A percentile compares a stretch with the other conserved stretches of the same genome.
These are phyloP conservation scores for Fusarium neocosmosporiellum DNA, from an alignment of 2,329 filamentous ascomycete genomes.

Conservation along the genomic window DNA sequence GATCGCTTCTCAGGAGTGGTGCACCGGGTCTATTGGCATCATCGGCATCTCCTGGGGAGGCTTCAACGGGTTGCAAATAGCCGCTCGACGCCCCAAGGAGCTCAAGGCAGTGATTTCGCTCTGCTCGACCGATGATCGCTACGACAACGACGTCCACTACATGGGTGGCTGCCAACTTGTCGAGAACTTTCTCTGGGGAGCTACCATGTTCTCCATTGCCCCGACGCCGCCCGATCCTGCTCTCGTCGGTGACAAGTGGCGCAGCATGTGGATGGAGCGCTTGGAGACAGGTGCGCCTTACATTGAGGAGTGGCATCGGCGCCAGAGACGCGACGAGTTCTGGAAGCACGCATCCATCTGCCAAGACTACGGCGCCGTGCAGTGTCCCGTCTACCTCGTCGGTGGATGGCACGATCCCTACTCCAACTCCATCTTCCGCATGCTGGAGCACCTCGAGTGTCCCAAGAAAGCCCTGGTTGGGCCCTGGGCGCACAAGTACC, in stretches of 20 bases:
- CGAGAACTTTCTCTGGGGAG: neutral
- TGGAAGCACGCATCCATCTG: slow-evolving; percentile 13
- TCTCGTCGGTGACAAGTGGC: slow-evolving; percentile 9
- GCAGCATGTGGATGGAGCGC: slow-evolving; percentile 4
- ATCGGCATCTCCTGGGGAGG: slow-evolving; percentile 16
- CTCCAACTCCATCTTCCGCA: slow-evolving; percentile 8
- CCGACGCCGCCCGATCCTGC: slow-evolving; percentile 5
- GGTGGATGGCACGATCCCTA: slow-evolving; percentile 7
- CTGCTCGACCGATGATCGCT: neutral
- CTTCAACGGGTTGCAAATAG: slow-evolving; percentile 9
- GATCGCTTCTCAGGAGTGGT: slow-evolving; percentile 5
- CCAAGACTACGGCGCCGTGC: neutral
- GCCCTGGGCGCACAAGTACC: slow-evolving; percentile 13
- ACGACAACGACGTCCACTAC: neutral
- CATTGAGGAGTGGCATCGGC: slow-evolving; percentile 2
- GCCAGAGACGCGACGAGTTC: slow-evolving; percentile 5
- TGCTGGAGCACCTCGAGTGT: slow-evolving; percentile 3
- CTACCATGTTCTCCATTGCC: slow-evolving; percentile 7
- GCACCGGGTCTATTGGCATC: slow-evolving; percentile 10
- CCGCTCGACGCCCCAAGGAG: neutral
- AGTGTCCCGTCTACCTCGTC: slow-evolving; percentile 11
- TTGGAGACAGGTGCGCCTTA: neutral
- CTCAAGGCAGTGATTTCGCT: neutral
- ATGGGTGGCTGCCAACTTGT: neutral
- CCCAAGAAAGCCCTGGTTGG: slow-evolving; percentile 5